A percentile compares a stretch with the other conserved stretches of the same genome.
Conservation (phyloP, 1,284 basidiomycete genomes). For the Malassezia yamatoensis region DNA sequence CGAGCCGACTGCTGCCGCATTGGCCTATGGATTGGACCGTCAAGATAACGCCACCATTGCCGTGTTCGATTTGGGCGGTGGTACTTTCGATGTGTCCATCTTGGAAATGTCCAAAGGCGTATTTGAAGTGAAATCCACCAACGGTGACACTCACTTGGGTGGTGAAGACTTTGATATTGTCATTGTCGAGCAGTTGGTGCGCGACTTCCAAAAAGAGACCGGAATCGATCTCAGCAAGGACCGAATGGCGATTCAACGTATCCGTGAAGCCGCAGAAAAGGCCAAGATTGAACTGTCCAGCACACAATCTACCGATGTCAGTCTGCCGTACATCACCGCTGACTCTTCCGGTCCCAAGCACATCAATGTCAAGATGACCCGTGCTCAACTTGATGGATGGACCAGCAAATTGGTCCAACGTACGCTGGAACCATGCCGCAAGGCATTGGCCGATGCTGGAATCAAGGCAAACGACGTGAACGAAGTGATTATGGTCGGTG, state of each 20-base stretch:
- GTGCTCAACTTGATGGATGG: slow-evolving; percentile 79
- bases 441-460: slow-evolving; percentile 81
- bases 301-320: slow-evolving; percentile 79
- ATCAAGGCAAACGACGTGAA: slow-evolving; percentile 84
- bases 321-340: slow-evolving; percentile 93
- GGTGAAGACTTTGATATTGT: slow-evolving; percentile 95
- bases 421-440: slow-evolving; percentile 93
- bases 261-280: slow-evolving; percentile 97
- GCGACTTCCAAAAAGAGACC: slow-evolving; percentile 87
- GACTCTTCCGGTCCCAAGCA: slow-evolving; percentile 90
- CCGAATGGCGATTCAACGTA: slow-evolving; percentile 96
- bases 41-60: slow-evolving; percentile 56
- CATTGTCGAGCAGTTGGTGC: slow-evolving; percentile 75
- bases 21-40: slow-evolving; percentile 64
- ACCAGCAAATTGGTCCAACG: slow-evolving; percentile 73
- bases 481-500: slow-evolving; percentile 95
- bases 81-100: slow-evolving; percentile 95
- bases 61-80: slow-evolving; percentile 90
- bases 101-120: slow-evolving; percentile 98
- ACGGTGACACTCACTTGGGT: slow-evolving; percentile 96
- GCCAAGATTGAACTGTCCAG: slow-evolving; percentile 97
- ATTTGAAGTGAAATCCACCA: slow-evolving; percentile 98
- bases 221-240: slow-evolving; percentile 73
- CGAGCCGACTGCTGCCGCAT: slow-evolving; percentile 92
- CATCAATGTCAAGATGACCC: slow-evolving; percentile 79